phyloP scores from a whole-genome alignment of 179 eudicot species.

The Gypsophila paniculata region DNA sequence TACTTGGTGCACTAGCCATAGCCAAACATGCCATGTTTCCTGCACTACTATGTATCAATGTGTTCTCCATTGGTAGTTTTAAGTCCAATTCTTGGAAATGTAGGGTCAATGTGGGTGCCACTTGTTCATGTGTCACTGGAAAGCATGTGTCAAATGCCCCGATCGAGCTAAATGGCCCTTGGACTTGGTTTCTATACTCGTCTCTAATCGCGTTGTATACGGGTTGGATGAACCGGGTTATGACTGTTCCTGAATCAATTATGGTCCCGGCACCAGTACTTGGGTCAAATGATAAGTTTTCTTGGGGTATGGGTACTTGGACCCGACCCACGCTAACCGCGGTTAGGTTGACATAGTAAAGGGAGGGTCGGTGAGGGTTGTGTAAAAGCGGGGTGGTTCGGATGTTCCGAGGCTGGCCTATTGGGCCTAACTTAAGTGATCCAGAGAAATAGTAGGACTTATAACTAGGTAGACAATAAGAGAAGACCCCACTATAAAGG shows the following conservation, averaged over 20 bases:
- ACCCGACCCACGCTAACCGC: slow-evolving; percentile 67
- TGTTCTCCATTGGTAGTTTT: slow-evolving; percentile 66
- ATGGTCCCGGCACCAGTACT: slow-evolving; percentile 72
- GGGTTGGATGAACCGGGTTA: slow-evolving; percentile 64
- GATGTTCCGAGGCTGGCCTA: slow-evolving; percentile 59
- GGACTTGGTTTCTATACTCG: slow-evolving; percentile 57
- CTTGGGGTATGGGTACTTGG: slow-evolving; percentile 47
- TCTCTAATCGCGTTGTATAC: slow-evolving; percentile 53
- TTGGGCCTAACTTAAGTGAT: slow-evolving; percentile 70
- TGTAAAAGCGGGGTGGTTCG: slow-evolving; percentile 66
- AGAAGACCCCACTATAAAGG: slow-evolving; percentile 66
- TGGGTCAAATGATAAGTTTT: slow-evolving; percentile 56
- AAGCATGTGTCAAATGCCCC: slow-evolving; percentile 89
- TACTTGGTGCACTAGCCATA: slow-evolving; percentile 63
- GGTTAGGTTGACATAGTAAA: slow-evolving; percentile 81
- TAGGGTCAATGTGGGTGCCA: slow-evolving; percentile 52
- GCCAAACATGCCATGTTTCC: slow-evolving; percentile 73
- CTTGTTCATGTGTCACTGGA: slow-evolving; percentile 44
- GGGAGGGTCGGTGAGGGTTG: slow-evolving; percentile 71
- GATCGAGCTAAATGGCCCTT: slow-evolving; percentile 55
- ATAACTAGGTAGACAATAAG: slow-evolving; percentile 83
- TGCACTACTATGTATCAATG: slow-evolving; percentile 67
- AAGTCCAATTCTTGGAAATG: slow-evolving; percentile 65
- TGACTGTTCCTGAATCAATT: slow-evolving; percentile 77
- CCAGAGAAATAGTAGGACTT: slow-evolving; percentile 92